Evolutionary conservation across 441 rosid genomes (phyloP), one percentile per base, ranked within the genome.

Genomic region (Sinapis alba): DNA sequence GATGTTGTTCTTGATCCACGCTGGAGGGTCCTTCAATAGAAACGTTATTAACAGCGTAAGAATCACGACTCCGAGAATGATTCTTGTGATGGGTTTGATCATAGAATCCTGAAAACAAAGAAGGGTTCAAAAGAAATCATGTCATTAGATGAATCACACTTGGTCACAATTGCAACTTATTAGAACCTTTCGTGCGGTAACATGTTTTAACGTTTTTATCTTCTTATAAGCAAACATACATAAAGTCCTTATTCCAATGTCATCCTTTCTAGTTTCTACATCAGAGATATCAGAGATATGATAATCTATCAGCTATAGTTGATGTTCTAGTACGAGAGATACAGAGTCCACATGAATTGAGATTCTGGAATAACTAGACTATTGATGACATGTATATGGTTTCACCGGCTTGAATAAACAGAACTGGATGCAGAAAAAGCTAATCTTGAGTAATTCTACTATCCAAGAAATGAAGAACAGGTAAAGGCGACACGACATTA

Each of bases 61-160:
- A n/a, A 87, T 62, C 45, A 88, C 89, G 6, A 87, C 75, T 21
- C 96, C 90, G 0, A 93, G 34, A 68, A 93, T 18, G 77, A 89
- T 91, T 81, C 83, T 95, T 71, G 99, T 95, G 65, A 89, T 68
- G 13, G 98, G 99, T 71, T 85, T 83, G 68, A 95, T 28, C 80
- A 91, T n/a, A 5, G 96, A 86, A 72, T 95, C 98, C 99, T 95
- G 89, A 83, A 80, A 67, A 62, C 34, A 65, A 21, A 54, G 2
- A 21, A 54, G 1, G 2, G 27, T 54, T 19, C 26, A 53, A 4
- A 36, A 68, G 24, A 47, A 47, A 67, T 12, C 66, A 7, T 26
- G 15, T 47, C 53, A 66, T 11, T 20, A 77, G 20, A 65, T 24
- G 13, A 56, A 45, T 21, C 53, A 58, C 50, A 43, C 2, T 9